phyloP scores from a whole-genome alignment of 176 grass and related monocot species.

The Zizania latifolia region DNA sequence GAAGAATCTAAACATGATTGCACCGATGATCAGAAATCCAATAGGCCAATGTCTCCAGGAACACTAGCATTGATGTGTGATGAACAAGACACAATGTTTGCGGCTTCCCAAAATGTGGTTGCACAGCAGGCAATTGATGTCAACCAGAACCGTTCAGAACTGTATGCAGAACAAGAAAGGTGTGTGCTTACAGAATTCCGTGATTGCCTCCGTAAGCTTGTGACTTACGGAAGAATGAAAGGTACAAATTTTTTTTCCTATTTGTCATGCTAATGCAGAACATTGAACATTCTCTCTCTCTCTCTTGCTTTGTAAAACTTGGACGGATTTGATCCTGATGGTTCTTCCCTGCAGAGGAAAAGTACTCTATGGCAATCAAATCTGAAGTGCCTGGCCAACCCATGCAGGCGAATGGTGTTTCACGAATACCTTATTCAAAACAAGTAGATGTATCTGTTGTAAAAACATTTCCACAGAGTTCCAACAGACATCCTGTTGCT shows the following conservation, averaged over 20 bases:
- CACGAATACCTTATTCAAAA: conserved; percentile 29
- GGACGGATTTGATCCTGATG: conserved; percentile 30
- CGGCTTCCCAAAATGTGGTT: conserved; percentile 37
- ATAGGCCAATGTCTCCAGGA: conserved; percentile 81
- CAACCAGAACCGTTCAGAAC: conserved; percentile 48
- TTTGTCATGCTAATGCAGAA: conserved; percentile 12
- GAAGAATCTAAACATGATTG: conserved; percentile 50
- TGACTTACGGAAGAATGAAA: conserved; percentile 70
- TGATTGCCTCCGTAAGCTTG: conserved; percentile 70
- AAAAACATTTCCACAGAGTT: conserved; percentile 49
- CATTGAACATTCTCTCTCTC: neutral
- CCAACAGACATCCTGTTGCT: conserved; percentile 45
- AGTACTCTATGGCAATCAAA: conserved; percentile 44
- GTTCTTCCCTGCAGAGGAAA: conserved; percentile 53
- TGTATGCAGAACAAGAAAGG: conserved; percentile 82
- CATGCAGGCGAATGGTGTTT: conserved; percentile 52
- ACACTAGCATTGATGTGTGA: conserved; percentile 90
- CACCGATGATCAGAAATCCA: conserved; percentile 50
- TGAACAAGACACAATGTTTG: conserved; percentile 69
- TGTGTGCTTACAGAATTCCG: conserved; percentile 71
- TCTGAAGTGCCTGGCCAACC: conserved; percentile 46
- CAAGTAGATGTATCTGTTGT: conserved; percentile 42
- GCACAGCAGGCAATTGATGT: conserved; percentile 11
- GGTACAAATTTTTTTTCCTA: conserved; percentile 51
- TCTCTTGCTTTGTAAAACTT: conserved; percentile 9